phyloP scores from a whole-genome alignment of 2,329 filamentous ascomycete species.

The Colletotrichum phormii region DNA sequence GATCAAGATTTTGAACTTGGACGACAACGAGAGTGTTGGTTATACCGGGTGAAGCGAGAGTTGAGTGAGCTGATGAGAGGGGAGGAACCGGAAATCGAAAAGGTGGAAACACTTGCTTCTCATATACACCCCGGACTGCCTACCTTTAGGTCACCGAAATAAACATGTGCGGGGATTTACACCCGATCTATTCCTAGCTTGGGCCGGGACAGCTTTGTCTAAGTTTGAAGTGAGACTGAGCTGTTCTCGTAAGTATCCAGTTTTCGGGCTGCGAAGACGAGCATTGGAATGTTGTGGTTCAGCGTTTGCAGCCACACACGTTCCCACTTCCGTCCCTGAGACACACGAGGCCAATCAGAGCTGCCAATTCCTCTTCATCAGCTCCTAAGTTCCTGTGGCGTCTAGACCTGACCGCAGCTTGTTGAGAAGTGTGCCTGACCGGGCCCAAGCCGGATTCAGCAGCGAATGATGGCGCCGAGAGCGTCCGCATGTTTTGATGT shows the following conservation, averaged over 20 bases:
- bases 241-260: constrained; percentile 17
- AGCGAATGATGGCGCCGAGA: constrained; percentile 9
- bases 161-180: neutral
- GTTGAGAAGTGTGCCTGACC: constrained; percentile 12
- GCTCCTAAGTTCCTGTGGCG: neutral
- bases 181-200: neutral
- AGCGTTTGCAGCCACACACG: constrained; percentile 25
- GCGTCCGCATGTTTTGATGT: neutral
- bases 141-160: neutral
- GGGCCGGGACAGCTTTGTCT: neutral
- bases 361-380: neutral
- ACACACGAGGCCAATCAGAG: constrained; percentile 1
- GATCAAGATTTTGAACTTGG: neutral
- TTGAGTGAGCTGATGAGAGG: constrained; percentile 1
- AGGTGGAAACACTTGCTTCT: neutral
- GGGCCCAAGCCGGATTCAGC: constrained; percentile 14
- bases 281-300: constrained; percentile 22
- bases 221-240: neutral
- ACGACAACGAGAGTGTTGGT: neutral
- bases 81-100: neutral
- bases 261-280: too few relatives aligned
- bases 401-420: constrained; percentile 6
- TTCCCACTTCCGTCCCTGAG: constrained; percentile 20
- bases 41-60: constrained; percentile 9
- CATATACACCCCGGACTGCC: constrained; percentile 10